phyloP scores from a whole-genome alignment of 306 rosid genomes.

The Dalbergia cochinchinensis region DNA sequence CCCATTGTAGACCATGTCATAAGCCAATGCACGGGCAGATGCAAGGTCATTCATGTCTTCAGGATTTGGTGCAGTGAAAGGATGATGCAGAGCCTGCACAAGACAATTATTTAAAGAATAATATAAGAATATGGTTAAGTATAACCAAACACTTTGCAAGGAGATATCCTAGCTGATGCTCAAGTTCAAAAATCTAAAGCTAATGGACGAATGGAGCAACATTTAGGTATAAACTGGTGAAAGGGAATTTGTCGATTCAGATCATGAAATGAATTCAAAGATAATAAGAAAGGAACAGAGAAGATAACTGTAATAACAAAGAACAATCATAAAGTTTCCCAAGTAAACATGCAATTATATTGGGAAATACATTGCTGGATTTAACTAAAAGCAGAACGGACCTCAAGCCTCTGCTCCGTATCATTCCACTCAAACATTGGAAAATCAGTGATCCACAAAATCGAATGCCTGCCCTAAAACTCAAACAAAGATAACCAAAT shows the following conservation, averaged over 20 bases:
- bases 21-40: slow-evolving; percentile 95
- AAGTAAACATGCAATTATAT: slow-evolving; percentile 1
- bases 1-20: slow-evolving; percentile 98
- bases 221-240: background rate
- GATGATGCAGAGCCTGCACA: slow-evolving; percentile 92
- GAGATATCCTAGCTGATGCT: background rate
- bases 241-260: slow-evolving; percentile 16
- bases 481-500: slow-evolving; percentile 40
- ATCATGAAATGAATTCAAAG: slow-evolving; percentile 11
- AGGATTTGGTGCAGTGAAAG: slow-evolving; percentile 98
- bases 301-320: slow-evolving; percentile 6
- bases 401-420: slow-evolving; percentile 91
- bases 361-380: slow-evolving; percentile 25
- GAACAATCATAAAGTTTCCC: slow-evolving; percentile 2
- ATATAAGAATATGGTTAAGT: slow-evolving; percentile 18
- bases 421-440: slow-evolving; percentile 99
- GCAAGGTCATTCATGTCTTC: slow-evolving; percentile 88
- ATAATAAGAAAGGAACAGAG: background rate
- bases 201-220: background rate
- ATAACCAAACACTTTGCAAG: slow-evolving; percentile 19
- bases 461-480: slow-evolving; percentile 80
- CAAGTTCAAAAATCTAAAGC: slow-evolving; percentile 16
- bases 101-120: slow-evolving; percentile 22
- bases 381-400: slow-evolving; percentile 48
- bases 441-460: slow-evolving; percentile 95